Percentiles rank a stretch among this genome's conserved stretches.
Evolutionary conservation across 2,329 filamentous ascomycete genomes (phyloP).

Genomic region (Tolypocladium ophioglossoides): DNA sequence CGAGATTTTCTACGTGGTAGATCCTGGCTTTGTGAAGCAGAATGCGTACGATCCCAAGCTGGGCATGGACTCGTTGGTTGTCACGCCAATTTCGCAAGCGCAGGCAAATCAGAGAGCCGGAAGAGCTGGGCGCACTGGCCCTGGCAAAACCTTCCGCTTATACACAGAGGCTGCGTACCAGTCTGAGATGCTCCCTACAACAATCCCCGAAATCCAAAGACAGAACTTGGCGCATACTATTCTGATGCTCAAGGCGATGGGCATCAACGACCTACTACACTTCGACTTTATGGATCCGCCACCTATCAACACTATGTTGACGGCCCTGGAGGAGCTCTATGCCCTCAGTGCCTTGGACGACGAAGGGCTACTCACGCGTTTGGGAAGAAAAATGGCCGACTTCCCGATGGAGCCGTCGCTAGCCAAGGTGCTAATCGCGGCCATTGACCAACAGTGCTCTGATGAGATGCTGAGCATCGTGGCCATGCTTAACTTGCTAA

Average conservation of each 20-base stretch:
- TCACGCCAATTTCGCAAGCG: slow-evolving; percentile 93
- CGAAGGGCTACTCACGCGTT: slow-evolving; percentile 82
- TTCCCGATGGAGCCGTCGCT: slow-evolving; percentile 95
- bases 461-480: slow-evolving; percentile 94
- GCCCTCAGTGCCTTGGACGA: slow-evolving; percentile 86
- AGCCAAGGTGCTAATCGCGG: slow-evolving; percentile 81
- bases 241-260: slow-evolving; percentile 97
- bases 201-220: slow-evolving; percentile 91
- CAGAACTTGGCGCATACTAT: slow-evolving; percentile 91
- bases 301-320: slow-evolving; percentile 95
- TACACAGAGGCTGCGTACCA: slow-evolving; percentile 95
- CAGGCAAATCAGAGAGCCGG: slow-evolving; percentile 92
- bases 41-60: slow-evolving; percentile 95
- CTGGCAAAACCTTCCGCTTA: slow-evolving; percentile 89
- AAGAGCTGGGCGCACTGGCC: slow-evolving; percentile 85
- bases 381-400: slow-evolving; percentile 95
- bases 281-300: slow-evolving; percentile 99
- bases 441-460: slow-evolving; percentile 78
- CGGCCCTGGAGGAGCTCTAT: slow-evolving; percentile 89
- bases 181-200: slow-evolving; percentile 92
- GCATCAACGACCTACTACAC: slow-evolving; percentile 92
- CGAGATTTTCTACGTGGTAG: slow-evolving; percentile 93
- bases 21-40: slow-evolving; percentile 96
- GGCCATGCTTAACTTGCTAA: slow-evolving; percentile 84
- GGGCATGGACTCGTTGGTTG: slow-evolving; percentile 92